Percentiles rank a stretch among this genome's conserved stretches.
Conservation (phyloP, 2,329 filamentous ascomycete species). For the Ciborinia camelliae region DNA sequence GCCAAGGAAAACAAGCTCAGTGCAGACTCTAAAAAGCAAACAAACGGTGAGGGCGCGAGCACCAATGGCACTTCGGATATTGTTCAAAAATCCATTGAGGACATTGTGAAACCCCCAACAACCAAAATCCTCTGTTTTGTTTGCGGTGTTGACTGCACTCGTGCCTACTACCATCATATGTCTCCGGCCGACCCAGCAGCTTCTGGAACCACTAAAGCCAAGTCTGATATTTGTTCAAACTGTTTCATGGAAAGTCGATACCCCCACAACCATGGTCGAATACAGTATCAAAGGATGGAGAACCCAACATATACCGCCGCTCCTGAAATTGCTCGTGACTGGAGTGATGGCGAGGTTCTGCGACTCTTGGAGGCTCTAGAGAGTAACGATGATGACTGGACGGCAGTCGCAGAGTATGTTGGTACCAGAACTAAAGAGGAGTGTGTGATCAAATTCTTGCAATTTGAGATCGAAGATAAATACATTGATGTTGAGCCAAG, state of each 20-base stretch:
- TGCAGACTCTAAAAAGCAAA: conserved; percentile 62
- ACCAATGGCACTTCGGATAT: conserved; percentile 59
- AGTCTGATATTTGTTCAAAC: conserved; percentile 86
- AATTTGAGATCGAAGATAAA: conserved; percentile 95
- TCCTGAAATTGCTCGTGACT: conserved; percentile 73
- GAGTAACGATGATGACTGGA: conserved; percentile 94
- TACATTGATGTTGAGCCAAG: conserved; percentile 77
- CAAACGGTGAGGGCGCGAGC: conserved; percentile 67
- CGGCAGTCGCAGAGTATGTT: conserved; percentile 86
- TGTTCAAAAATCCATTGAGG: conserved; percentile 46
- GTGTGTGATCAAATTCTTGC: conserved; percentile 93
- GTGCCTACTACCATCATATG: conserved; percentile 66
- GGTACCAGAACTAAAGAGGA: conserved; percentile 89
- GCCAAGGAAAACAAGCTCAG: conserved; percentile 69
- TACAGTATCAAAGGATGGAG: conserved; percentile 84
- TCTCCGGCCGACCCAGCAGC: conserved; percentile 43
- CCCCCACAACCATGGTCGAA: conserved; percentile 71
- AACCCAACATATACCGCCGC: conserved; percentile 77
- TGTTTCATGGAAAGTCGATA: conserved; percentile 85
- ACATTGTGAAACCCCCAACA: conserved; percentile 63
- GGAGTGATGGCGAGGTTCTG: conserved; percentile 88
- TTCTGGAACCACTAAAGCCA: conserved; percentile 49
- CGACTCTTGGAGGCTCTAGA: conserved; percentile 87
- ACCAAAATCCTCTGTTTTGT: conserved; percentile 79
- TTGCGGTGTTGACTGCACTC: conserved; percentile 86